These are phyloP conservation scores for Mycena amicta DNA, from an alignment of 768 basidiomycete species.

Conservation along the genomic window DNA sequence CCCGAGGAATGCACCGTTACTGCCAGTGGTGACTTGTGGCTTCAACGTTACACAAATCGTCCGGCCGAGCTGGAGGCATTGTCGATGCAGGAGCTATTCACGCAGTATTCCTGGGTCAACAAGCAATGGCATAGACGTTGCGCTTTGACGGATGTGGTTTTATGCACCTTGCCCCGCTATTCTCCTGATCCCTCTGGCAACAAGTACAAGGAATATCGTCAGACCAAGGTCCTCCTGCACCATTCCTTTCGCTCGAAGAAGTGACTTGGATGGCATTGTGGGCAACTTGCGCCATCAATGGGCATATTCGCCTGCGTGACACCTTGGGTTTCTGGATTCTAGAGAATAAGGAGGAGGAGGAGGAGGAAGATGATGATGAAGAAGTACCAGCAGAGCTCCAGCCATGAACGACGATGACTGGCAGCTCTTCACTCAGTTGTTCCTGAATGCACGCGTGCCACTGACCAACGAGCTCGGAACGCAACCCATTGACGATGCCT, in stretches of 20 bases:
- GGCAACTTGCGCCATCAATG: not conserved
- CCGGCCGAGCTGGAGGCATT: not conserved
- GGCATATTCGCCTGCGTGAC: constrained; percentile 2
- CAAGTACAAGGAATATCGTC: constrained; percentile 21
- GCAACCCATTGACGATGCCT: constrained; percentile 15
- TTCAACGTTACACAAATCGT: constrained; percentile 15
- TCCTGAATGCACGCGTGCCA: constrained; percentile 9
- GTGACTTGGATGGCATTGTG: constrained; percentile 1
- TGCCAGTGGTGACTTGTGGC: constrained; percentile 10
- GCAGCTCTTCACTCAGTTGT: constrained; percentile 13
- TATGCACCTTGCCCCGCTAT: constrained; percentile 17
- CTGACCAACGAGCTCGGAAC: constrained; percentile 2
- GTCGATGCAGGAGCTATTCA: constrained; percentile 4
- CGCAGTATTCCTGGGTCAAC: constrained; percentile 1
- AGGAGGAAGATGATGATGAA: constrained; percentile 10
- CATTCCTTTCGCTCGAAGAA: constrained; percentile 18
- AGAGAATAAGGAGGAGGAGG: not conserved
- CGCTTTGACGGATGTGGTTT: not conserved
- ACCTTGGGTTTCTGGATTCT: not conserved
- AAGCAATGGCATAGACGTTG: constrained; percentile 10
- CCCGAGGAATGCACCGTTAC: constrained; percentile 2
- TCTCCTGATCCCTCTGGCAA: constrained; percentile 22
- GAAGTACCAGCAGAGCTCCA: constrained; percentile 4
- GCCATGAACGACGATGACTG: constrained; percentile 17
- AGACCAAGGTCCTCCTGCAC: constrained; percentile 21